Conservation (phyloP, 495 filamentous ascomycete genomes). For the Penicillium verhagenii region DNA sequence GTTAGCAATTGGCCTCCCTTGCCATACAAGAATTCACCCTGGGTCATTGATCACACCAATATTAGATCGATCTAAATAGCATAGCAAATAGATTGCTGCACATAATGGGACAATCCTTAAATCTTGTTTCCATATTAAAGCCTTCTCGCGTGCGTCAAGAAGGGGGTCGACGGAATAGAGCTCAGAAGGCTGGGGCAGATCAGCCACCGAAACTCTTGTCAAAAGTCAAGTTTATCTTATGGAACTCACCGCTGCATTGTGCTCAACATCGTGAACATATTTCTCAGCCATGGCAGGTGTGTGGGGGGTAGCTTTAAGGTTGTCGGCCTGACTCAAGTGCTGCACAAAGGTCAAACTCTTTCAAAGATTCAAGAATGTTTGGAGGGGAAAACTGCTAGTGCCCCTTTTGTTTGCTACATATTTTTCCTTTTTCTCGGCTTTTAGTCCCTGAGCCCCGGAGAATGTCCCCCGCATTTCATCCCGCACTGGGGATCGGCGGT, state of each 20-base stretch:
- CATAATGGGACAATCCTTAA: constrained; percentile 57
- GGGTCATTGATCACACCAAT: constrained; percentile 45
- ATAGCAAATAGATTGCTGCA: constrained; percentile 61
- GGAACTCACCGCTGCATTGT: constrained; percentile 10
- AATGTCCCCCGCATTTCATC: constrained; percentile 20
- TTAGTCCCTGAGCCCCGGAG: constrained; percentile 13
- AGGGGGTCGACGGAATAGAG: constrained; percentile 2
- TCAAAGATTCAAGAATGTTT: no score
- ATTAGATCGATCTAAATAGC: constrained; percentile 66
- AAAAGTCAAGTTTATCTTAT: background rate
- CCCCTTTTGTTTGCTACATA: constrained; percentile 12
- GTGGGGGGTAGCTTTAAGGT: background rate
- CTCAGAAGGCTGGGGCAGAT: background rate
- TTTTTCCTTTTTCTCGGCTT: constrained; percentile 9
- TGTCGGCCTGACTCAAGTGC: background rate
- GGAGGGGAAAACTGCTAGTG: background rate
- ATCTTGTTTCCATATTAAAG: constrained; percentile 60
- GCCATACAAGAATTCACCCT: background rate
- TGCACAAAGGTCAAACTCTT: background rate
- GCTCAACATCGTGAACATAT: constrained; percentile 16
- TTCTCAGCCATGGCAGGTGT: constrained; percentile 18
- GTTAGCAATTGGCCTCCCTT: background rate
- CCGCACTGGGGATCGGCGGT: constrained; percentile 20
- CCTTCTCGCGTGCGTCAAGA: constrained; percentile 28
- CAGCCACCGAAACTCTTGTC: background rate